Conservation (phyloP, 1,139 yeast genomes). For the Yamadazyma atmosphaerica region DNA sequence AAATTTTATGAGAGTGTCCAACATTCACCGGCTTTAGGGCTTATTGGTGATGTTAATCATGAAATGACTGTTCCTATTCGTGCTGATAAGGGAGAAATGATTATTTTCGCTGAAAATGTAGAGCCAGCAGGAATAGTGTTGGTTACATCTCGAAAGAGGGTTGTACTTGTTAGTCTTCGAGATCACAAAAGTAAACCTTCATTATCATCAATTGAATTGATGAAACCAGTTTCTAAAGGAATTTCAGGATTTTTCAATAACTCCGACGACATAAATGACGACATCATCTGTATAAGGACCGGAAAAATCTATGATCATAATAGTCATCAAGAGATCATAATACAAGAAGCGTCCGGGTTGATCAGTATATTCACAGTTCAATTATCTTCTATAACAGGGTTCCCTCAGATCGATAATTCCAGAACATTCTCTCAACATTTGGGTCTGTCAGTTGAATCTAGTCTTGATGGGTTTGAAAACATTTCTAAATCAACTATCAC, state of each 20-base stretch:
- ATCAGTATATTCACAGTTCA: slow-evolving; percentile 35
- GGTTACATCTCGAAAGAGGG: slow-evolving; percentile 71
- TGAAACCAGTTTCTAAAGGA: slow-evolving; percentile 25
- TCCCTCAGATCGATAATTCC: slow-evolving; percentile 27
- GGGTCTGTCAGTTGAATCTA: slow-evolving; percentile 29
- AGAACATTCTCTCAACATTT: slow-evolving; percentile 31
- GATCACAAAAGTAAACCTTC: slow-evolving; percentile 69
- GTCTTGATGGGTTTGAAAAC: slow-evolving; percentile 42
- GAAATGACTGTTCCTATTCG: slow-evolving; percentile 40
- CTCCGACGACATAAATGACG: slow-evolving; percentile 27
- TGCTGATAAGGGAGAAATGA: slow-evolving; percentile 48
- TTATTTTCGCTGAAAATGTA: slow-evolving; percentile 58
- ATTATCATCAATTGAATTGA: slow-evolving; percentile 37
- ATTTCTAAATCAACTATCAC: slow-evolving; percentile 31
- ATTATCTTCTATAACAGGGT: slow-evolving; percentile 31
- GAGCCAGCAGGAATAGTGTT: slow-evolving; percentile 77
- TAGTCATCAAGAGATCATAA: slow-evolving; percentile 37
- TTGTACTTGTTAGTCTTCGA: slow-evolving; percentile 60
- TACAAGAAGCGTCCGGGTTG: slow-evolving; percentile 48
- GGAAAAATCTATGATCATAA: slow-evolving; percentile 59
- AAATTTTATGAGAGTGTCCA: slow-evolving; percentile 68
- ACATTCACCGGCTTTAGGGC: slow-evolving; percentile 67
- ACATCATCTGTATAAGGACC: slow-evolving; percentile 60
- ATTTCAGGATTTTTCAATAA: slow-evolving; percentile 24
- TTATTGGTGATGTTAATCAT: slow-evolving; percentile 45